Base-by-base conservation (phyloP, 2,329 filamentous ascomycete species). In the Fusarium musae region DNA sequence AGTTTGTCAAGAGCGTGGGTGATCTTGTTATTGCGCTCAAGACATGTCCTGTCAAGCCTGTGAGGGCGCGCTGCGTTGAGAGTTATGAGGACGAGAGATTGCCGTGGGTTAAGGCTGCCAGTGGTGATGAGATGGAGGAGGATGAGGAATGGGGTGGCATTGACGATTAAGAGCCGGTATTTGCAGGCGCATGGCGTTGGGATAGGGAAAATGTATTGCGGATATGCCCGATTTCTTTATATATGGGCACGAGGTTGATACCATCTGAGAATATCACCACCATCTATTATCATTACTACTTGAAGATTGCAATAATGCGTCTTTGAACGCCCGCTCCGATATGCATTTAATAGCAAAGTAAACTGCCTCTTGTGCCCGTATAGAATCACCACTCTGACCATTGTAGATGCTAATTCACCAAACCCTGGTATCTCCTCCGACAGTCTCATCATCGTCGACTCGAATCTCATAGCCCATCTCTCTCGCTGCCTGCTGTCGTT, bases 1-100 rank as follows among this genome's bases (percentile, higher is more conserved):
- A 83, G 44, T 89, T 92, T 43, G 77, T 92, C 30, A 83, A 86
- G 63, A 80, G 78, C 37, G 70, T 93, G 59, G 84, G 90, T 32
- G 81, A 81, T 69, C 84, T 91, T 39, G 84, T 93, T 37, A 85
- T 88, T 80, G 84, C 79, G 53, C 81, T 94, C 78, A 85, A 85
- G 75, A 82, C 85, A 63, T 90, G 88, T 44, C 88, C 89, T 46
- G 91, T 91, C 63, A 96, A 95, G 83, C 88, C 90, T 30, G 90
- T 97, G 59, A 89, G 93, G 78, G 85, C 85, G 70, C 89, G 93
- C 78, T 92, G 92, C 2, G 87, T 86, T 69, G 93, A 96, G 76
- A 88, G 90, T 30, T 82, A 97, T 67, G 87, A 86, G 4, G 96
- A 98, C 80, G 91, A 92, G 76, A 87, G 94, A 73, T 82, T 97